Evolutionary conservation across 1,284 basidiomycete genomes (phyloP).

Genomic region (Sporisorium scitamineum): DNA sequence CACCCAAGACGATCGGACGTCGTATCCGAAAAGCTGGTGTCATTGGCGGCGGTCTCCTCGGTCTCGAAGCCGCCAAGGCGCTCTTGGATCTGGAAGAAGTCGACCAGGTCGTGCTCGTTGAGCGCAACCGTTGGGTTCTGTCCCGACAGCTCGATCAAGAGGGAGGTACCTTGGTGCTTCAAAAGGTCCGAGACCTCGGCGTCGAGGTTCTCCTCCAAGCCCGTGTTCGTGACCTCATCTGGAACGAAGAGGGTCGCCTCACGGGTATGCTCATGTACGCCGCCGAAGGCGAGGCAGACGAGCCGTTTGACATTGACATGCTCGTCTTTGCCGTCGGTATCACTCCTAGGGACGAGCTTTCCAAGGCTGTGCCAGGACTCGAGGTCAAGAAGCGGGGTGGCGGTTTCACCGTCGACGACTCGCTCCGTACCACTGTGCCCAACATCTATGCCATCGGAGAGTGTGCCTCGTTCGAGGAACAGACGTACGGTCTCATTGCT

Average conservation of each 20-base stretch:
- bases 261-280: conserved; percentile 61
- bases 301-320: conserved; percentile 68
- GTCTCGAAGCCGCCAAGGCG: conserved; percentile 81
- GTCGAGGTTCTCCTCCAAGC: conserved; percentile 76
- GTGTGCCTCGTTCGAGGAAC: conserved; percentile 78
- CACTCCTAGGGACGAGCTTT: conserved; percentile 78
- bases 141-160: conserved; percentile 79
- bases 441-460: conserved; percentile 82
- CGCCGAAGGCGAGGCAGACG: conserved; percentile 63
- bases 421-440: conserved; percentile 74
- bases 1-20: conserved; percentile 42
- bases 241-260: conserved; percentile 46
- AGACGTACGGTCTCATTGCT: conserved; percentile 79
- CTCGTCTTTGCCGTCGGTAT: conserved; percentile 71
- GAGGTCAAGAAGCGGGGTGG: conserved; percentile 74
- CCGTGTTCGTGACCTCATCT: conserved; percentile 70
- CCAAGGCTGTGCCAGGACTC: conserved; percentile 57
- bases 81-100: conserved; percentile 75
- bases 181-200: conserved; percentile 77
- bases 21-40: conserved; percentile 72
- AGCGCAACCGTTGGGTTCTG: conserved; percentile 76
- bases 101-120: conserved; percentile 74
- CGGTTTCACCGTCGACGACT: conserved; percentile 76
- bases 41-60: conserved; percentile 80
- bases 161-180: conserved; percentile 78